Conservation (phyloP, 1,139 yeast genomes). For the Saccharomyces uvarum region DNA sequence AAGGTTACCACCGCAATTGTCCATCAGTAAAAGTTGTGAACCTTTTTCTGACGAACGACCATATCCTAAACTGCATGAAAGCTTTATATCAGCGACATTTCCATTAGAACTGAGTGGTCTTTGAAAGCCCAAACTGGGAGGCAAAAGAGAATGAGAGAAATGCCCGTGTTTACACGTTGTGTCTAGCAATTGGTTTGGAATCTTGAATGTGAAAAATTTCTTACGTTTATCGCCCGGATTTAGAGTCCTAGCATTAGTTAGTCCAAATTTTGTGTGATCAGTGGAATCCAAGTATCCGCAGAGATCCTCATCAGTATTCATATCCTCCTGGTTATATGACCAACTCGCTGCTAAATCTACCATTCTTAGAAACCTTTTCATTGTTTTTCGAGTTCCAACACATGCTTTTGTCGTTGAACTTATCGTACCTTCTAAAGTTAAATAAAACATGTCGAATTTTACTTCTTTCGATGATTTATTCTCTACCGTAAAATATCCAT, state of each 20-base stretch:
- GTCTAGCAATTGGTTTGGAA: slow-evolving; percentile 50
- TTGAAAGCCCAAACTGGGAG: background rate
- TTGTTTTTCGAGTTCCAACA: background rate
- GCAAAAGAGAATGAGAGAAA: slow-evolving; percentile 39
- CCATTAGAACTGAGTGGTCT: background rate
- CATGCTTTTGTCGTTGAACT: background rate
- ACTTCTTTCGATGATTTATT: background rate
- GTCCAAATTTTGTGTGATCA: slow-evolving; percentile 33
- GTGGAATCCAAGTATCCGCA: slow-evolving; percentile 38
- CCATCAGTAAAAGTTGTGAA: background rate
- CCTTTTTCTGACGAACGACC: background rate
- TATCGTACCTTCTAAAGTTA: background rate
- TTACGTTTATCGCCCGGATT: slow-evolving; percentile 46
- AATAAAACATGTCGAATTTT: background rate
- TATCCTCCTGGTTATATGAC: slow-evolving; percentile 32
- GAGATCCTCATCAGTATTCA: slow-evolving; percentile 28
- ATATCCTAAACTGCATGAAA: background rate
- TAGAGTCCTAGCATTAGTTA: slow-evolving; percentile 44
- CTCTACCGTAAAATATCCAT: background rate
- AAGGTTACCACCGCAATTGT: background rate
- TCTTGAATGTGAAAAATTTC: slow-evolving; percentile 52
- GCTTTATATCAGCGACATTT: background rate
- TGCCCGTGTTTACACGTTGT: slow-evolving; percentile 45
- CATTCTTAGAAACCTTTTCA: slow-evolving; percentile 32
- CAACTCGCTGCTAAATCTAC: slow-evolving; percentile 37